Evolutionary conservation across 768 basidiomycete genomes (phyloP).

Genomic region (Tricholomella constricta): DNA sequence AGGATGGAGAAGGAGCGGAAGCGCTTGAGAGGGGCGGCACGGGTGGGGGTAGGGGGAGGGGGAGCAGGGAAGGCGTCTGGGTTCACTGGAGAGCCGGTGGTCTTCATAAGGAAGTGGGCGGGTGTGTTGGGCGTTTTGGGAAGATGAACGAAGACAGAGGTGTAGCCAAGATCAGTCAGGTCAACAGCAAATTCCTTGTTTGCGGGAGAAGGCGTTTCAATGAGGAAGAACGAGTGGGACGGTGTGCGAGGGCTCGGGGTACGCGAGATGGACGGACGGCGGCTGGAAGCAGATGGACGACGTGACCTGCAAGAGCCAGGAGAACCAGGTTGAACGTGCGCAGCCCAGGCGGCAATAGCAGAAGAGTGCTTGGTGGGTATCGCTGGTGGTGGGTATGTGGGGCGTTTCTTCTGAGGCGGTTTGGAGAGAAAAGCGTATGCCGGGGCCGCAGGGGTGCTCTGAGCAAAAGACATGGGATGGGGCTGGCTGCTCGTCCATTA

Average conservation of each 20-base stretch:
- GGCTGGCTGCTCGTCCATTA: neutral
- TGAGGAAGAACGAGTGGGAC: constrained; percentile 51
- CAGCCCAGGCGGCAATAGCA: constrained; percentile 62
- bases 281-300: constrained; percentile 23
- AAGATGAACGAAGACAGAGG: constrained; percentile 63
- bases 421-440: constrained; percentile 47
- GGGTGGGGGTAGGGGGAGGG: constrained; percentile 22
- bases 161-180: constrained; percentile 64
- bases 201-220: constrained; percentile 49
- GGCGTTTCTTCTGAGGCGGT: constrained; percentile 39
- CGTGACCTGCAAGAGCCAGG: constrained; percentile 44
- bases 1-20: constrained; percentile 57
- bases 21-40: constrained; percentile 35
- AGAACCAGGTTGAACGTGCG: constrained; percentile 69
- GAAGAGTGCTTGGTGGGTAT: constrained; percentile 35
- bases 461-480: constrained; percentile 8
- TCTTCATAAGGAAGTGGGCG: constrained; percentile 30
- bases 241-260: constrained; percentile 34
- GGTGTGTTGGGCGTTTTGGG: constrained; percentile 52
- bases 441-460: constrained; percentile 4
- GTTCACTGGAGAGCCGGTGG: constrained; percentile 19
- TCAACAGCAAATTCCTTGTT: constrained; percentile 51
- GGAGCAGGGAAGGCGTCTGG: constrained; percentile 21
- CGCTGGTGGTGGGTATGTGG: constrained; percentile 31
- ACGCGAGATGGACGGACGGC: constrained; percentile 36